Conservation (phyloP, 345 rosid species). For the Eucalyptus pauciflora region DNA sequence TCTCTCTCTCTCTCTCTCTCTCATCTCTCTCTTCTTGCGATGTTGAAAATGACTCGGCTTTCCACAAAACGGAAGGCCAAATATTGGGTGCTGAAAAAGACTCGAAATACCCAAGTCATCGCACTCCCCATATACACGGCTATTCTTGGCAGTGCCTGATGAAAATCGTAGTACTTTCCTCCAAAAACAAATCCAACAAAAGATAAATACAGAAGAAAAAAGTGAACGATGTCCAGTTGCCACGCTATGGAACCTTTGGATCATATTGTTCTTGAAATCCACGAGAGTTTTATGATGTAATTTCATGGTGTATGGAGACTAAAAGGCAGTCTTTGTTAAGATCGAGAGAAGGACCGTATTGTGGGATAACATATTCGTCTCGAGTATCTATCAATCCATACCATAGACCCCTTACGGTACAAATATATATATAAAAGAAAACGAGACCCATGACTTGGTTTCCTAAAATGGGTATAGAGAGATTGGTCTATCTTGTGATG, state of each 20-base stretch:
- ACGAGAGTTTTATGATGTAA: background rate
- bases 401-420: background rate
- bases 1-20: background rate
- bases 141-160: background rate
- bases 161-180: background rate
- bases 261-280: background rate
- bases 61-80: background rate
- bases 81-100: background rate
- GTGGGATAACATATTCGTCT: background rate
- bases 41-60: slow-evolving; percentile 31
- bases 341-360: background rate
- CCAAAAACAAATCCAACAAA: background rate
- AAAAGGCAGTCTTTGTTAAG: background rate
- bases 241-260: background rate
- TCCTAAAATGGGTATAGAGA: background rate
- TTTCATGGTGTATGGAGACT: background rate
- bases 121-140: background rate
- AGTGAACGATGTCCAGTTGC: background rate
- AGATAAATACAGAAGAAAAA: background rate
- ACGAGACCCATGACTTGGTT: background rate
- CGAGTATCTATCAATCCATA: background rate
- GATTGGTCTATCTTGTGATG: background rate
- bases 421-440: background rate
- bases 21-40: background rate
- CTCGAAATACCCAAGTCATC: background rate